A percentile compares a stretch with the other conserved stretches of the same genome.
phyloP scores from a whole-genome alignment of 2,329 filamentous ascomycete species.

The Monosporascus sp. region DNA sequence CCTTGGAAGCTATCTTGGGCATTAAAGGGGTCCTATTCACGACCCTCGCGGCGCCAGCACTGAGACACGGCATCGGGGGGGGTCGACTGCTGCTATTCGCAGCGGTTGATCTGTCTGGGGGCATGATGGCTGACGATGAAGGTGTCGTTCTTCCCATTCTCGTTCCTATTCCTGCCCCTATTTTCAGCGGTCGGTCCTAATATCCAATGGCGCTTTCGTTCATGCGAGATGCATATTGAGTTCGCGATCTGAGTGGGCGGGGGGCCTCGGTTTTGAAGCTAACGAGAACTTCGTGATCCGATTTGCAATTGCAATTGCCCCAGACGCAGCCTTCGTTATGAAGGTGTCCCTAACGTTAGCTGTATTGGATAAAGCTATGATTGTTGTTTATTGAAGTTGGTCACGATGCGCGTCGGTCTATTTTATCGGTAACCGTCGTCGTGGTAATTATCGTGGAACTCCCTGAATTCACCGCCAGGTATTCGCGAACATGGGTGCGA shows the following conservation, averaged over 20 bases:
- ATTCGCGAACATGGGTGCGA: no score
- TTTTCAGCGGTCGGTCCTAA: not conserved
- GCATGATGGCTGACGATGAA: constrained; percentile 23
- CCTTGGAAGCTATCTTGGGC: constrained; percentile 48
- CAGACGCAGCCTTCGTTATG: no score
- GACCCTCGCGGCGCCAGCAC: constrained; percentile 53
- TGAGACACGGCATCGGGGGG: constrained; percentile 63
- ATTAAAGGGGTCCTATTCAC: constrained; percentile 44
- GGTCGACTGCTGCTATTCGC: constrained; percentile 40
- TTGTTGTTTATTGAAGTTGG: no score
- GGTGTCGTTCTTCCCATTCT: not conserved
- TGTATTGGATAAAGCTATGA: no score
- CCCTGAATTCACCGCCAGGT: no score
- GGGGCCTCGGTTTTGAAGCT: not conserved
- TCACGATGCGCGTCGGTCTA: no score
- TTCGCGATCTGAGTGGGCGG: constrained; percentile 20
- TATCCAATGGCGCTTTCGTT: constrained; percentile 10
- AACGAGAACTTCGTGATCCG: not conserved
- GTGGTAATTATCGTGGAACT: no score
- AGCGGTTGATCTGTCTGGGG: constrained; percentile 39
- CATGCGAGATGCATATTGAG: constrained; percentile 34
- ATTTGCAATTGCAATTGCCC: no score
- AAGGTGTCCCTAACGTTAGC: no score
- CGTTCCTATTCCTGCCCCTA: not conserved
- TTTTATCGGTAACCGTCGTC: no score